Evolutionary conservation across 257 asterid species (phyloP), one percentile per base, ranked within the genome.

Genomic region (Scutellaria galericulata): DNA sequence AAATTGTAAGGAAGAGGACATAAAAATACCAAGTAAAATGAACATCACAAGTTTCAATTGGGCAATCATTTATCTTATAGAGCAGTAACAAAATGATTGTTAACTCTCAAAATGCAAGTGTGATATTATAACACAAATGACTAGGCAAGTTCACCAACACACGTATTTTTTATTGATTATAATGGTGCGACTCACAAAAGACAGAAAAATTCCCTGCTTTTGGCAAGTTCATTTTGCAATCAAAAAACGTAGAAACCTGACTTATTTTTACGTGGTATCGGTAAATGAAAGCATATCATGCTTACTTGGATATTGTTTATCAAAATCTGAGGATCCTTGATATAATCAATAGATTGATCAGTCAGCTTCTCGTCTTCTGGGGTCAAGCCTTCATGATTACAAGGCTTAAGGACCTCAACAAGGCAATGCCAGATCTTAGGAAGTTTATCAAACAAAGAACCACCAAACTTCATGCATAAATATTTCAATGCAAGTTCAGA

Each of bases 371-470:
- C 99, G 53, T 90, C 86, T 74, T 86, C 93, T 27, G 82, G 78
- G 45, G 85, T 83, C 62, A 85, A 69, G 79, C 84, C 85, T 65
- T 88, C 92, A 61, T 83, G 71, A 71, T 80, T 83, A 78, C 92
- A 80, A 62, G 99, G 96, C 82, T 82, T 95, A 80, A 95, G 92
- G 77, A 89, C 90, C 82, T 95, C 99, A 75, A 86, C 92, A 71
- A 95, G 94, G 87, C 97, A 95, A 76, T 90, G 88, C 99, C 99
- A 95, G 68, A 95, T 85, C 89, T 85, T 92, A 7, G 96, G 98
- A 77, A 95, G 94, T 76, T 77, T 88, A 77, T 92, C 92, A 76
- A 92, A 95, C 84, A 95, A 86, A 45, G 84, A 87, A 75, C 83
- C 90, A 50, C 98, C 91, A 72, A 95, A 88, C 78, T 92, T 92